These are phyloP conservation scores for Phialophora expanda DNA, from an alignment of 2,329 filamentous ascomycete genomes.

Conservation along the genomic window DNA sequence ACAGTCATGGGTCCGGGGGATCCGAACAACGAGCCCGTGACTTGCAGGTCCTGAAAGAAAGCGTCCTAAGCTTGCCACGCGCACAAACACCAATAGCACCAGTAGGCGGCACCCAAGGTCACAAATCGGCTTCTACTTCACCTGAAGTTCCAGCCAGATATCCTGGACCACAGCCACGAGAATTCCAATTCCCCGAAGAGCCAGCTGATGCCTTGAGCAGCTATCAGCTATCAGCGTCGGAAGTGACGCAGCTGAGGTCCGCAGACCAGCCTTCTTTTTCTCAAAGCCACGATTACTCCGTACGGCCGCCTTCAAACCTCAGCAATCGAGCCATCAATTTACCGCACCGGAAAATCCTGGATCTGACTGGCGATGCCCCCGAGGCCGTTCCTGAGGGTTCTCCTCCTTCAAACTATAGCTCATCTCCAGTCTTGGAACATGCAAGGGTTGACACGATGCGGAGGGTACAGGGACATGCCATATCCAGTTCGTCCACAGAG, in stretches of 20 bases:
- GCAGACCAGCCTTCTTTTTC: conserved; percentile 13
- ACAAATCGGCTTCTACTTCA: neutral
- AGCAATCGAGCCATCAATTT: conserved; percentile 34
- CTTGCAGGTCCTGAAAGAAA: conserved; percentile 3
- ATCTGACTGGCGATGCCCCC: conserved; percentile 36
- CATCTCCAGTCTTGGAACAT: conserved; percentile 31
- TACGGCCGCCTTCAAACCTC: conserved; percentile 27
- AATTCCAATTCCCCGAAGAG: neutral
- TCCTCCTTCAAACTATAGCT: conserved; percentile 25
- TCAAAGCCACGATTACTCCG: conserved; percentile 16
- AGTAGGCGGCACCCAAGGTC: neutral
- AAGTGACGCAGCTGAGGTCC: conserved; percentile 17
- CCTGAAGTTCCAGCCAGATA: neutral
- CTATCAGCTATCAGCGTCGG: conserved; percentile 30
- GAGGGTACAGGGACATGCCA: conserved; percentile 13
- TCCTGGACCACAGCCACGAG: neutral
- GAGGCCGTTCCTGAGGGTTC: conserved; percentile 28
- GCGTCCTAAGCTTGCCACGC: neutral
- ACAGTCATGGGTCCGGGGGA: conserved; percentile 11
- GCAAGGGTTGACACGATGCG: conserved; percentile 26
- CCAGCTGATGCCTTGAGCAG: conserved; percentile 14
- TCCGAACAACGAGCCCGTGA: conserved; percentile 11
- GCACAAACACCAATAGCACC: neutral
- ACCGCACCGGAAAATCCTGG: conserved; percentile 36
- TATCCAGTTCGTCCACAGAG: conserved; percentile 7